These are phyloP conservation scores for Microcera coccophila DNA, from an alignment of 2,329 filamentous ascomycete genomes.

Conservation along the genomic window DNA sequence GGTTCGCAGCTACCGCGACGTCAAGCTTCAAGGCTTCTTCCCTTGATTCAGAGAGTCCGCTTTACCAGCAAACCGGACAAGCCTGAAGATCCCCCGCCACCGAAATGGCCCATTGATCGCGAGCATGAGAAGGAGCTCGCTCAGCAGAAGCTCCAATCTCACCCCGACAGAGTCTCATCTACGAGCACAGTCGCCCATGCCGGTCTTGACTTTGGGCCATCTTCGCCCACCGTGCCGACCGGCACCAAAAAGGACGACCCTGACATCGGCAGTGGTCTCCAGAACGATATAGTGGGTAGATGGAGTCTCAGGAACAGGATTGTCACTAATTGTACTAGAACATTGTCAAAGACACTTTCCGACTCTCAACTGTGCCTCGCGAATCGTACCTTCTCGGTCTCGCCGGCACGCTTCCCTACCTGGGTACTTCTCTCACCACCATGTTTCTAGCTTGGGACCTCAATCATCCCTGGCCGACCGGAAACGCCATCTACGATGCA, in stretches of 20 bases:
- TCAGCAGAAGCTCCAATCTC: slow-evolving; percentile 52
- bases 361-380: slow-evolving; percentile 59
- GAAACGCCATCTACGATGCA: slow-evolving; percentile 48
- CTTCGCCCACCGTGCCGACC: neutral
- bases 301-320: too few species aligned
- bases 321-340: slow-evolving; percentile 39
- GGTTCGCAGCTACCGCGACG: too few species aligned
- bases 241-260: slow-evolving; percentile 14
- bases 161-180: slow-evolving; percentile 58
- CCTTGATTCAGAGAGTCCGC: slow-evolving; percentile 13
- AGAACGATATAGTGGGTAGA: slow-evolving; percentile 53
- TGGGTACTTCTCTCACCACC: slow-evolving; percentile 78
- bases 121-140: slow-evolving; percentile 54
- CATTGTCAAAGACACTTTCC: slow-evolving; percentile 66
- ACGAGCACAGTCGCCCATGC: slow-evolving; percentile 54
- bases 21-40: slow-evolving; percentile 11
- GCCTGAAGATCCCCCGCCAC: slow-evolving; percentile 20
- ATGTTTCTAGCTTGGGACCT: slow-evolving; percentile 80
- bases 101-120: slow-evolving; percentile 42
- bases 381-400: slow-evolving; percentile 66
- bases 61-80: slow-evolving; percentile 25
- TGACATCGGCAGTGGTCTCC: slow-evolving; percentile 34
- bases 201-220: slow-evolving; percentile 32
- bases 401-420: slow-evolving; percentile 79
- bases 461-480: slow-evolving; percentile 61